Evolutionary conservation across 768 basidiomycete species (phyloP), one percentile per base, ranked within the genome.

Genomic region (Trichaptum fuscoviolaceum): DNA sequence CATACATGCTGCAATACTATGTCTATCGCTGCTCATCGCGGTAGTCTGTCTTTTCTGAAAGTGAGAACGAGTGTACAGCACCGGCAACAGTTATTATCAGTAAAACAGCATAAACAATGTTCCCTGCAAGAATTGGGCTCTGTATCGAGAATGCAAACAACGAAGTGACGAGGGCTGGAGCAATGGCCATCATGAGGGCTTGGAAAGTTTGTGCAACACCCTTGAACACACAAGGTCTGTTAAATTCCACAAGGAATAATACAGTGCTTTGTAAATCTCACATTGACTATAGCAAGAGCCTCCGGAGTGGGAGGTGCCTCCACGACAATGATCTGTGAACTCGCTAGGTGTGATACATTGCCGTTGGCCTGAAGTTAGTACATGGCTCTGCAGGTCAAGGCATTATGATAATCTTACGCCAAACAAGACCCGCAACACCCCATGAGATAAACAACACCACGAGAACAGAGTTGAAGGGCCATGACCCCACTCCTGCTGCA

Each of bases 61-160:
- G 2, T 2, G 42, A 52, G 20, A 52, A 52, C 20, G 42, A 52
- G 42, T 52, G 42, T 5, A 52, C 10, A 12, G 42, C 42, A 52
- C 42, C 42, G 42, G 42, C 42, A 52, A 52, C 3, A 12, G 42
- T 52, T 52, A 52, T 52, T 52, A 3, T 12, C 42, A 52, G 12
- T 20, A 52, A 52, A 12, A 52, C 42, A 15, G 42, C 42, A 20
- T 52, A 52, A 15, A 52, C 42, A 3, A 52, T 52, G 42, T 52
- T 52, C 15, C 42, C 42, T 52, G 6, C 42, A 52, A 52, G 42
- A 52, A 70, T 58, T 24, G 36, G 63, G 35, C 64, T 67, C 52
- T 69, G 58, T 36, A 70, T 65, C 20, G 70, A 70, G 30, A 63
- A 58, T 7, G 70, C 70, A 57, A 70, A 69, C 5, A 70, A 62